phyloP scores from a whole-genome alignment of 176 grass and related monocot genomes.

The Lolium rigidum region DNA sequence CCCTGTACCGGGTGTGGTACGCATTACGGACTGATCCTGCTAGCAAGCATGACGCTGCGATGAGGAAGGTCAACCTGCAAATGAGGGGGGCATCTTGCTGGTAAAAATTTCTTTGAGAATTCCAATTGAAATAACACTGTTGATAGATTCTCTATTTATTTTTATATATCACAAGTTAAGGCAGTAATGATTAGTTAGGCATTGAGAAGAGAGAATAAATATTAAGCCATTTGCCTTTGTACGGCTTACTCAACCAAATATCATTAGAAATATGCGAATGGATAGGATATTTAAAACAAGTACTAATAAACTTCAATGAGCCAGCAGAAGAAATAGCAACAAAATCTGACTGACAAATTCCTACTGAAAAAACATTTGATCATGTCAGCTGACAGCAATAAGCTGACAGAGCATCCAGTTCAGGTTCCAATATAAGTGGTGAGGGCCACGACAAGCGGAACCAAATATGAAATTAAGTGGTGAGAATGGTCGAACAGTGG shows the following conservation, averaged over 20 bases:
- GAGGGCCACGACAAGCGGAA: neutral
- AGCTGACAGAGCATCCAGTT: slow-evolving; percentile 4
- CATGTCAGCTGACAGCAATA: neutral
- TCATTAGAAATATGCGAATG: neutral
- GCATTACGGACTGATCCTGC: slow-evolving; percentile 86
- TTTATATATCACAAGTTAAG: neutral
- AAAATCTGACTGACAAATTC: neutral
- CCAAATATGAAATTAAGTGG: neutral
- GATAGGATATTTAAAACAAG: neutral
- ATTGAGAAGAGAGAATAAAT: neutral
- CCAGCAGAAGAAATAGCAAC: neutral
- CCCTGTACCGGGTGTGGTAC: slow-evolving; percentile 88
- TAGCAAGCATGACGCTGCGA: slow-evolving; percentile 75
- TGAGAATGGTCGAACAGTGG: neutral
- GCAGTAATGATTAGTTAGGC: neutral
- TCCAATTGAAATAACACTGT: slow-evolving; percentile 7
- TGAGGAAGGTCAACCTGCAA: slow-evolving; percentile 77
- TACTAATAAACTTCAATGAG: neutral
- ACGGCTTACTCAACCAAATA: neutral
- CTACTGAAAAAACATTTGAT: neutral
- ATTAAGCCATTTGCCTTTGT: neutral
- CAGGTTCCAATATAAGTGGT: neutral
- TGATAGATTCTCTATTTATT: neutral
- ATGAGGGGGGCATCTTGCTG: neutral
- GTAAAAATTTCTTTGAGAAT: neutral